These are phyloP conservation scores for Xylaria cubensis DNA, from an alignment of 495 filamentous ascomycete genomes.

Conservation along the genomic window DNA sequence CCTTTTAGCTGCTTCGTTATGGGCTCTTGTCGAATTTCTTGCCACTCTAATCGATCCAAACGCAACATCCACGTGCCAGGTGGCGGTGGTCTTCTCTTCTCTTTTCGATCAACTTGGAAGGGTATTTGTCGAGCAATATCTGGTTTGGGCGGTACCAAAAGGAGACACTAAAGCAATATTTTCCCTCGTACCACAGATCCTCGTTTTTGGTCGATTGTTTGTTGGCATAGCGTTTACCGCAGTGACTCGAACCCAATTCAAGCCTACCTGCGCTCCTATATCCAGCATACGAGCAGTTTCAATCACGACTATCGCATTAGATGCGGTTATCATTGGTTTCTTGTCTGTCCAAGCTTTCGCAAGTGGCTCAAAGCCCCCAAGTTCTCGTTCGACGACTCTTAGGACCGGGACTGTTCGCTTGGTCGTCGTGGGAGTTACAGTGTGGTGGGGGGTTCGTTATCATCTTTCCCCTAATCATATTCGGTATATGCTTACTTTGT, in stretches of 20 bases:
- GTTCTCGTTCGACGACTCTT: slow-evolving; percentile 30
- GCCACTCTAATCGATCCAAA: slow-evolving; percentile 52
- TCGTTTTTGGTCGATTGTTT: slow-evolving; percentile 53
- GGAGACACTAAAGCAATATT: slow-evolving; percentile 39
- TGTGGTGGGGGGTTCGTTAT: slow-evolving; percentile 57
- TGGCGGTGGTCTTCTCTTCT: slow-evolving; percentile 55
- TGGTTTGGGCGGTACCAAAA: slow-evolving; percentile 54
- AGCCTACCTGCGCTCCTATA: slow-evolving; percentile 56
- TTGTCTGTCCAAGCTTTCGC: slow-evolving; percentile 48
- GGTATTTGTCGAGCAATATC: slow-evolving; percentile 57
- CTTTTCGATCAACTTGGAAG: slow-evolving; percentile 60
- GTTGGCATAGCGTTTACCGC: slow-evolving; percentile 57
- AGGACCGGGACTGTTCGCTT: slow-evolving; percentile 48
- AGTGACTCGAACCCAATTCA: slow-evolving; percentile 56
- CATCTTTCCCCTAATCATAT: not conserved
- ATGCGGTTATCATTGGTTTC: slow-evolving; percentile 52
- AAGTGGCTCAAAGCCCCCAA: slow-evolving; percentile 32
- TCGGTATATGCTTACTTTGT: slow-evolving; percentile 33
- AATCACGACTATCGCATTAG: slow-evolving; percentile 50
- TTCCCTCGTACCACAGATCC: slow-evolving; percentile 48
- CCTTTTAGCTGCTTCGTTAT: slow-evolving; percentile 56
- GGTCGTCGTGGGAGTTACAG: slow-evolving; percentile 48
- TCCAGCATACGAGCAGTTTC: slow-evolving; percentile 53
- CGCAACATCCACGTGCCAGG: slow-evolving; percentile 54
- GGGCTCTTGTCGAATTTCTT: slow-evolving; percentile 58